Evolutionary conservation across 345 rosid genomes (phyloP), one percentile per base, ranked within the genome.

Genomic region (Dipteronia dyeriana): DNA sequence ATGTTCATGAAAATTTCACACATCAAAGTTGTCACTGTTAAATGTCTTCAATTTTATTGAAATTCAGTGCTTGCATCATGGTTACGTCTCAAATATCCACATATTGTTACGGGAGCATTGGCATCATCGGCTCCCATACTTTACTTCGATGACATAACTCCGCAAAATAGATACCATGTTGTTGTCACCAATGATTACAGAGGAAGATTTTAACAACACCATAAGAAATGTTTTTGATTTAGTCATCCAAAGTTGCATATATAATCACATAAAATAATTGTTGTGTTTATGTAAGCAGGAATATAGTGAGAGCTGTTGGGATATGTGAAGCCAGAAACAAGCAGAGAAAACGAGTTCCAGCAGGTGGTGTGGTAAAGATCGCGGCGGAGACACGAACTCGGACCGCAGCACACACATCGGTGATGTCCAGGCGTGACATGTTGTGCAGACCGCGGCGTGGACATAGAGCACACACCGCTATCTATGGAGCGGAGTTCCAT

Each of bases 101-200:
- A 79, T 76, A 38, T 79, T 17, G 76, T 51, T 3, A 34, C 71
- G 14, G 83, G 81, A 22, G 65, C 86, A 12, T 26, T 83, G 62
- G 85, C 85, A 29, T 79, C 82, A 29, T 79, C 85, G 2, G 79
- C 85, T 11, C 82, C 82, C 2, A 73, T 83, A 19, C 82, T 83
- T 20, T 76, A 76, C 69, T 83, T 79, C 9, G 82, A 76, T 14
- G 71, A 83, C 62, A 73, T 79, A 16, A 74, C 78, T 9, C 82
- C 82, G 19, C 78, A 76, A 23, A 49, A 83, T 68, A 83, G 66
- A 41, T 83, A 74, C 38, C 68, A 31, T 59, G 38, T 61, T 31
- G 74, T 74, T 17, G 81, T 77, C 43, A 62, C 83, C 17, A 65
- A 79, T 51, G 82, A 79, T 79, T 79, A 79, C 59, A 54, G 51